These are phyloP conservation scores for Penicillium sclerotiorum DNA, from an alignment of 2,329 filamentous ascomycete species.

Conservation along the genomic window DNA sequence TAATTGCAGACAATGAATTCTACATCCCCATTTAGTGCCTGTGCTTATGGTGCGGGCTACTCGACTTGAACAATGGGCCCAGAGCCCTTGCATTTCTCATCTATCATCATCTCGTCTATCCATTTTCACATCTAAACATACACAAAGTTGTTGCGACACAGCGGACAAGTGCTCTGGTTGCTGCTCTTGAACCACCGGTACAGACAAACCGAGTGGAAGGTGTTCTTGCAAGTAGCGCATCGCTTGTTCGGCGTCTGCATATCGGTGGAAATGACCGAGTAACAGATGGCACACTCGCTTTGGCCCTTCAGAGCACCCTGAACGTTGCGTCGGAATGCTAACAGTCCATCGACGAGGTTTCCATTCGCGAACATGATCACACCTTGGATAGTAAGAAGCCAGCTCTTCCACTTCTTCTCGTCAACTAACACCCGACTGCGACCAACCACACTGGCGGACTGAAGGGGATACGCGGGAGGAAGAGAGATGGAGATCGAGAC, in stretches of 20 bases:
- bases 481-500: slow-evolving; percentile 82
- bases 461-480: slow-evolving; percentile 79
- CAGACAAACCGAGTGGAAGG: slow-evolving; percentile 86
- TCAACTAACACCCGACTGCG: slow-evolving; percentile 83
- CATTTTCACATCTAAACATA: slow-evolving; percentile 44
- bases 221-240: slow-evolving; percentile 89
- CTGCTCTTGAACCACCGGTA: slow-evolving; percentile 98
- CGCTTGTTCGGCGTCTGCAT: slow-evolving; percentile 89
- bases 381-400: slow-evolving; percentile 85
- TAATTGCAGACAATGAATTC: no score
- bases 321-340: slow-evolving; percentile 84
- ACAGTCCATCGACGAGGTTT: slow-evolving; percentile 81
- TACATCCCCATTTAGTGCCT: no score
- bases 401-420: slow-evolving; percentile 89
- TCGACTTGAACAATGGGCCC: no score
- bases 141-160: slow-evolving; percentile 87
- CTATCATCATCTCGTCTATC: not conserved
- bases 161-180: slow-evolving; percentile 85
- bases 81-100: no score
- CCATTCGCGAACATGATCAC: slow-evolving; percentile 94
- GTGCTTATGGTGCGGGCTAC: no score
- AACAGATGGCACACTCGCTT: slow-evolving; percentile 94
- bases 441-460: slow-evolving; percentile 73
- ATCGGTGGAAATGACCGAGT: slow-evolving; percentile 87
- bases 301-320: slow-evolving; percentile 87